Evolutionary conservation across 352 stramenopile species (phyloP).

Genomic region (Globisporangium okanoganense): DNA sequence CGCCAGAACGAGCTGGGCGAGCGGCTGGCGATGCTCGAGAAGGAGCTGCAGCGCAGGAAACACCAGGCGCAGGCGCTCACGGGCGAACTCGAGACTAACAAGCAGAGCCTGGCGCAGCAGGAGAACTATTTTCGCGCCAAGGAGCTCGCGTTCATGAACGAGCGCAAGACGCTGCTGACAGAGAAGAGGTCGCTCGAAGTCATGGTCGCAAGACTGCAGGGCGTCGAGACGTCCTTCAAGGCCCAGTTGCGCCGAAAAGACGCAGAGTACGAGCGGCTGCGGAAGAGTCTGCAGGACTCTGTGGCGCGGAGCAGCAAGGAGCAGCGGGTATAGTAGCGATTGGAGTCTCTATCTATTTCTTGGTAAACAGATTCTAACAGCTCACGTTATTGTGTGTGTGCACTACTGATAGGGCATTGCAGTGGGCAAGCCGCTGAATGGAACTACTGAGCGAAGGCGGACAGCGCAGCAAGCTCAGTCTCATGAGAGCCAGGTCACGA

Average conservation of each 20-base stretch:
- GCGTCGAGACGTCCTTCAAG: slow-evolving; percentile 71
- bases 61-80: slow-evolving; percentile 40
- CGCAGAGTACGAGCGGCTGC: slow-evolving; percentile 66
- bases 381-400: background rate
- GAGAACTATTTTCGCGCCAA: slow-evolving; percentile 64
- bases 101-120: slow-evolving; percentile 47
- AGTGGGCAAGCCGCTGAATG: slow-evolving; percentile 44
- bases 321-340: slow-evolving; percentile 30
- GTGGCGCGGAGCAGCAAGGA: slow-evolving; percentile 49
- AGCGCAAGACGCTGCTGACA: slow-evolving; percentile 47
- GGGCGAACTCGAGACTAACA: slow-evolving; percentile 41
- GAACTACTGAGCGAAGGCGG: slow-evolving; percentile 29
- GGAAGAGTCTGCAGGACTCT: slow-evolving; percentile 64
- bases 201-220: slow-evolving; percentile 44
- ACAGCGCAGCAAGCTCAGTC: slow-evolving; percentile 29
- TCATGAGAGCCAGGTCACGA: slow-evolving; percentile 54
- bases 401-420: slow-evolving; percentile 31
- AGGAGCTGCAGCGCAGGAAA: slow-evolving; percentile 50
- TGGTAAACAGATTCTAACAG: background rate
- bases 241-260: slow-evolving; percentile 72
- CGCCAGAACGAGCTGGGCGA: slow-evolving; percentile 54
- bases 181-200: slow-evolving; percentile 73
- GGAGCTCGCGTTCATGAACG: slow-evolving; percentile 39
- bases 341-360: background rate
- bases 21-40: slow-evolving; percentile 32